Evolutionary conservation across 257 asterid species (phyloP).

Genomic region (Cinchona pubescens): DNA sequence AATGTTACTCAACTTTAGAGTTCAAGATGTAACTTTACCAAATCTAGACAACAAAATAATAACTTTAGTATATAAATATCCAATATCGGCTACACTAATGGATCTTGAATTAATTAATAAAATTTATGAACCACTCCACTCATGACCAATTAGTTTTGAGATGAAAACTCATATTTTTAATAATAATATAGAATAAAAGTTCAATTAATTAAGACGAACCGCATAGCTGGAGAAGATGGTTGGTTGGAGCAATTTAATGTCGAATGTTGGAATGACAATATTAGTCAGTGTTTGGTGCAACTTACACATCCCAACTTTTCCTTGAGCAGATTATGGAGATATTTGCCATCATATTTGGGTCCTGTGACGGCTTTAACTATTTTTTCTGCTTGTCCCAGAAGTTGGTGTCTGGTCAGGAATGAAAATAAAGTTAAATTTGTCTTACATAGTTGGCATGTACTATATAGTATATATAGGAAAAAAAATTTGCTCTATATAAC

Average conservation of each 20-base stretch:
- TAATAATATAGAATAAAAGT: too few species aligned
- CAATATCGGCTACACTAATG: too few species aligned
- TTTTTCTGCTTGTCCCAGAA: constrained; percentile 18
- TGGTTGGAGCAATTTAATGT: constrained; percentile 49
- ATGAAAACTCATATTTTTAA: too few species aligned
- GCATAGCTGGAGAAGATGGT: constrained; percentile 21
- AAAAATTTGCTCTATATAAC: too few species aligned
- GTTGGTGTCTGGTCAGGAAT: neutral
- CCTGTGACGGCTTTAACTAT: constrained; percentile 31
- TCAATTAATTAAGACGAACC: neutral
- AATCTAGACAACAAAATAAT: too few species aligned
- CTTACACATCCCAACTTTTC: constrained; percentile 32
- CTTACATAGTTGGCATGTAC: neutral
- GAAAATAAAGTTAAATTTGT: neutral
- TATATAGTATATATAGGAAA: neutral
- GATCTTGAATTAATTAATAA: too few species aligned
- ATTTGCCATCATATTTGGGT: constrained; percentile 49
- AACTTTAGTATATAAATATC: too few species aligned
- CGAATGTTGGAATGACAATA: constrained; percentile 54
- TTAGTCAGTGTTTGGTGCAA: constrained; percentile 40
- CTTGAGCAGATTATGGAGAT: constrained; percentile 39
- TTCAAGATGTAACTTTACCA: too few species aligned
- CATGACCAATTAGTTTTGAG: too few species aligned
- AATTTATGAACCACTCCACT: too few species aligned
- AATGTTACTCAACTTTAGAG: too few species aligned